A percentile compares a stretch with the other conserved stretches of the same genome.
Evolutionary conservation across 306 rosid species (phyloP).

Genomic region (Clitoria ternatea): DNA sequence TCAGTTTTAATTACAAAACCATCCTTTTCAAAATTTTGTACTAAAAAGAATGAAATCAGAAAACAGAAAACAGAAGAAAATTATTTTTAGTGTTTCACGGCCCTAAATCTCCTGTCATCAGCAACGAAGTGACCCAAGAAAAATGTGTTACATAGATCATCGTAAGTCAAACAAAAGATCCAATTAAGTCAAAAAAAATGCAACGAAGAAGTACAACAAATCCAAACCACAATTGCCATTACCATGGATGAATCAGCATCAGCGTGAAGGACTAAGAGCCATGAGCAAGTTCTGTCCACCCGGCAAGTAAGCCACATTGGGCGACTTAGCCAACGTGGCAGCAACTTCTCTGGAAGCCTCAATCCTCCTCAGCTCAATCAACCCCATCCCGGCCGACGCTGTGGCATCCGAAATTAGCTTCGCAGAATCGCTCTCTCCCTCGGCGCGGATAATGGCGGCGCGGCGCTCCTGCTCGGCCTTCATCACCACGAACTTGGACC

Average conservation of each 20-base stretch:
- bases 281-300: slow-evolving; percentile 59
- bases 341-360: slow-evolving; percentile 94
- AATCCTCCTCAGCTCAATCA: slow-evolving; percentile 81
- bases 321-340: slow-evolving; percentile 66
- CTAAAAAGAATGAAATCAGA: too few species aligned
- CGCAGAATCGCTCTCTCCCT: slow-evolving; percentile 90
- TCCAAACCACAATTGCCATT: too few species aligned
- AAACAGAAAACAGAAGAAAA: too few species aligned
- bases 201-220: too few species aligned
- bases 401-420: slow-evolving; percentile 90
- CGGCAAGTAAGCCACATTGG: slow-evolving; percentile 74
- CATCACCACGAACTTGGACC: slow-evolving; percentile 86
- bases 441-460: slow-evolving; percentile 85
- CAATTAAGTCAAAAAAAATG: too few species aligned
- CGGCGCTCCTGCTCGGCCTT: slow-evolving; percentile 95
- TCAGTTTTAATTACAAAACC: too few species aligned
- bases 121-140: too few species aligned
- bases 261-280: slow-evolving; percentile 66
- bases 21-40: too few species aligned
- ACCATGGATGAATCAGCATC: slow-evolving; percentile 31
- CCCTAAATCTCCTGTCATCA: too few species aligned
- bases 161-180: too few species aligned
- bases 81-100: too few species aligned
- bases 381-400: slow-evolving; percentile 54
- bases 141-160: too few species aligned